These are phyloP conservation scores for Auricularia heimuer DNA, from an alignment of 768 basidiomycete species.

Conservation along the genomic window DNA sequence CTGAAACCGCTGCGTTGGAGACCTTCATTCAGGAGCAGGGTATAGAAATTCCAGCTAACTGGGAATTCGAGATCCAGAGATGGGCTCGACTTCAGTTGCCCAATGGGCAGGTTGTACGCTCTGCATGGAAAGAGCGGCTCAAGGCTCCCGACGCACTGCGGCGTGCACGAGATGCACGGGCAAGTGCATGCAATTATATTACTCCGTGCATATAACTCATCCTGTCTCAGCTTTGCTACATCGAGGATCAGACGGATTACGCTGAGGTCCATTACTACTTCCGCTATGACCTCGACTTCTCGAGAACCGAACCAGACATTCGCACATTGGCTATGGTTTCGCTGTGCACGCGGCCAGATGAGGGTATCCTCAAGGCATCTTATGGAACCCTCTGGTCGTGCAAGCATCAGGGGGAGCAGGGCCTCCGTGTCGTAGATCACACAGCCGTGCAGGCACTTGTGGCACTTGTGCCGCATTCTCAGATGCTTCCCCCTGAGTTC, in stretches of 20 bases:
- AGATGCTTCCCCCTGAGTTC: neutral
- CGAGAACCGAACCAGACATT: neutral
- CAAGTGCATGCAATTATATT: neutral
- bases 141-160: neutral
- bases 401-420: neutral
- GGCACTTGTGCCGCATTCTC: neutral
- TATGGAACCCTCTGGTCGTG: neutral
- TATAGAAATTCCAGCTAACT: neutral
- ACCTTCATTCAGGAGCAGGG: neutral
- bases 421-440: neutral
- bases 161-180: neutral
- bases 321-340: neutral
- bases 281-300: neutral
- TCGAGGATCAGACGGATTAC: neutral
- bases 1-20: neutral
- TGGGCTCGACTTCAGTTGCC: conserved; percentile 2
- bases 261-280: neutral
- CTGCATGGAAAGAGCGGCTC: conserved; percentile 1
- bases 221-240: neutral
- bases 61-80: neutral
- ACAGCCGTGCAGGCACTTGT: neutral
- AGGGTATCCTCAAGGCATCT: neutral
- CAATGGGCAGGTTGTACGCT: neutral
- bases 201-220: neutral
- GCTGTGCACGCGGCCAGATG: neutral